Conservation (phyloP, 1,284 basidiomycete species). For the Tremellales sp. region DNA sequence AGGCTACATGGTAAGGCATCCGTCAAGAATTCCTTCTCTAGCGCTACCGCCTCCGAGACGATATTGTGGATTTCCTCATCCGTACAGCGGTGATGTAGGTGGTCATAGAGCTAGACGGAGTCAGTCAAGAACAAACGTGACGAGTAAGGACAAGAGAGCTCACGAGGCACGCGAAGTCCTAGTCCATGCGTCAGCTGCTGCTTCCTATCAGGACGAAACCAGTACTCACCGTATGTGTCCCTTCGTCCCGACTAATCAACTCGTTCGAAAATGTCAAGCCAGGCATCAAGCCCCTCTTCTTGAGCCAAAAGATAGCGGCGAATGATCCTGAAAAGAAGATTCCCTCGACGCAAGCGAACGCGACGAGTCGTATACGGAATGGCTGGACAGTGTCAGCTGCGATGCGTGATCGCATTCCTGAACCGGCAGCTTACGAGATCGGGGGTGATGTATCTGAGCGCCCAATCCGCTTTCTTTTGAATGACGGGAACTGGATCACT, state of each 20-base stretch:
- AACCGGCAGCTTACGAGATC: slow-evolving; percentile 39
- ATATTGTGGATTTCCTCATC: slow-evolving; percentile 67
- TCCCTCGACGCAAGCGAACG: slow-evolving; percentile 93
- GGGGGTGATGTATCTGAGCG: slow-evolving; percentile 83
- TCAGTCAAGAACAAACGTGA: slow-evolving; percentile 42
- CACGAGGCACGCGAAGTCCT: slow-evolving; percentile 55
- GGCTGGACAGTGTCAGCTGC: slow-evolving; percentile 53
- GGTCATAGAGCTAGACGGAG: slow-evolving; percentile 80
- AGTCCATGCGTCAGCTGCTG: background rate
- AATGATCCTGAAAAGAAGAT: slow-evolving; percentile 96
- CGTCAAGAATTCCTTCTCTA: slow-evolving; percentile 76
- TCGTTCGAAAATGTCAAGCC: slow-evolving; percentile 94
- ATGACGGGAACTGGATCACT: slow-evolving; percentile 56
- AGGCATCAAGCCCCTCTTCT: slow-evolving; percentile 98
- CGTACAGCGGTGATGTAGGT: slow-evolving; percentile 66
- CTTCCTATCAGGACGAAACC: background rate
- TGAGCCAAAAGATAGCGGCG: slow-evolving; percentile 96
- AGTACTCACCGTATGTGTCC: slow-evolving; percentile 73
- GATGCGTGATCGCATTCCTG: background rate
- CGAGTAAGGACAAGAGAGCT: background rate
- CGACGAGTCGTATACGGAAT: slow-evolving; percentile 83
- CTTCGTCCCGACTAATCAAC: slow-evolving; percentile 92
- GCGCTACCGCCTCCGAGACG: slow-evolving; percentile 72
- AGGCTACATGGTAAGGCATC: slow-evolving; percentile 53
- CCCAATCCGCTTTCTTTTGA: slow-evolving; percentile 88